Conservation (phyloP, 352 stramenopile genomes). For the Globisporangium takayamanum region DNA sequence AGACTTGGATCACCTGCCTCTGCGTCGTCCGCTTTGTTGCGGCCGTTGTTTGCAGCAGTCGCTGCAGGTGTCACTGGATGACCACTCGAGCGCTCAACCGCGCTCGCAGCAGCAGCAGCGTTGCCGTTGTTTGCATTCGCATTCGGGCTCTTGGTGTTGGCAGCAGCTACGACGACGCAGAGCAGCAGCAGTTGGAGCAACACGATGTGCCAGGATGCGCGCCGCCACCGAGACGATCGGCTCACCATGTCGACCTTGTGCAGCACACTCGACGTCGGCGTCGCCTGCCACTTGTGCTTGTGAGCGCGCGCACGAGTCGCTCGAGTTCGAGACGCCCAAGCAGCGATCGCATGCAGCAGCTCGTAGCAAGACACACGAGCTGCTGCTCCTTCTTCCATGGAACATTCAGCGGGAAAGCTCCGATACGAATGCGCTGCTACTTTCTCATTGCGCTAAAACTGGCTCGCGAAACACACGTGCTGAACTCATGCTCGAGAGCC, state of each 20-base stretch:
- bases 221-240: neutral
- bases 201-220: neutral
- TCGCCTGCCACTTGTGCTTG: neutral
- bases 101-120: too few species aligned
- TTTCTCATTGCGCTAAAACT: neutral
- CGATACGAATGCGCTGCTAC: neutral
- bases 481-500: neutral
- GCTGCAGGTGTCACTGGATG: too few species aligned
- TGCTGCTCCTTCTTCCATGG: constrained; percentile 1
- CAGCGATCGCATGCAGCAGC: too few species aligned
- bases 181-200: neutral
- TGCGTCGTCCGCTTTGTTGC: too few species aligned
- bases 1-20: too few species aligned
- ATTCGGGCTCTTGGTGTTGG: neutral
- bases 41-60: too few species aligned
- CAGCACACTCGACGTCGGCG: too few species aligned
- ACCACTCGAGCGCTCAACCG: too few species aligned
- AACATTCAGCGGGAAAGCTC: neutral
- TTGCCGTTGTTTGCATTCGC: too few species aligned
- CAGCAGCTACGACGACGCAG: neutral
- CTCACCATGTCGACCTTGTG: neutral
- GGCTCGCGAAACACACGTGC: neutral
- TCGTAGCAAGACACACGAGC: neutral
- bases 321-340: neutral
- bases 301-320: neutral